Evolutionary conservation across 768 basidiomycete species (phyloP).

Genomic region (Leccinum boreale): DNA sequence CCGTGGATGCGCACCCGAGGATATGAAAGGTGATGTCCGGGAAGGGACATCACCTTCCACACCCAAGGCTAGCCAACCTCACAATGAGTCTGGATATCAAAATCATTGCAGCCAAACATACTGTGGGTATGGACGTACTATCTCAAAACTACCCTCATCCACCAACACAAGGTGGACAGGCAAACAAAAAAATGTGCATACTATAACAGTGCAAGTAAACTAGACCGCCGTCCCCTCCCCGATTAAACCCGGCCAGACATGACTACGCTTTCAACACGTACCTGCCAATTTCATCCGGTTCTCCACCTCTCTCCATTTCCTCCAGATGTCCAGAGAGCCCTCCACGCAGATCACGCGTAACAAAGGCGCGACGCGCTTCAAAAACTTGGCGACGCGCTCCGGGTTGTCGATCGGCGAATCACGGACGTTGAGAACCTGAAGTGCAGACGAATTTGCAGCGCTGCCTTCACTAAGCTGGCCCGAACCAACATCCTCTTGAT

Average conservation of each 20-base stretch:
- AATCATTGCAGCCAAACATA: neutral
- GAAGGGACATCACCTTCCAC: neutral
- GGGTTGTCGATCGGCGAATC: slow-evolving; percentile 27
- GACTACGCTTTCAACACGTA: neutral
- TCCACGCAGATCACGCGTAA: slow-evolving; percentile 26
- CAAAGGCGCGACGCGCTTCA: slow-evolving; percentile 21
- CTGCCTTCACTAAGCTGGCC: neutral
- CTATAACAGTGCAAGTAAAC: slow-evolving; percentile 4
- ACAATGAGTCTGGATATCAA: neutral
- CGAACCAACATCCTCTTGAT: neutral
- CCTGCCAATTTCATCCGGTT: slow-evolving; percentile 16
- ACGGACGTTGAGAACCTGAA: slow-evolving; percentile 27
- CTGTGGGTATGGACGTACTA: neutral
- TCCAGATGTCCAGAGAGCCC: slow-evolving; percentile 27
- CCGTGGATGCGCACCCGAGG: neutral
- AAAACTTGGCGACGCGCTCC: slow-evolving; percentile 23
- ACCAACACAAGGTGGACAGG: neutral
- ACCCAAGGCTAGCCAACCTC: neutral
- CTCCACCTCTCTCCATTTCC: slow-evolving; percentile 28
- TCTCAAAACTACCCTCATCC: neutral
- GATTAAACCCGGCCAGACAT: too few species aligned
- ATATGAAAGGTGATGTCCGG: neutral
- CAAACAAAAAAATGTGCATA: neutral
- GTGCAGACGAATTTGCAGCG: neutral
- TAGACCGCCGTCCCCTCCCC: neutral